Evolutionary conservation across 768 basidiomycete species (phyloP).

Genomic region (Boletellus emodensis): DNA sequence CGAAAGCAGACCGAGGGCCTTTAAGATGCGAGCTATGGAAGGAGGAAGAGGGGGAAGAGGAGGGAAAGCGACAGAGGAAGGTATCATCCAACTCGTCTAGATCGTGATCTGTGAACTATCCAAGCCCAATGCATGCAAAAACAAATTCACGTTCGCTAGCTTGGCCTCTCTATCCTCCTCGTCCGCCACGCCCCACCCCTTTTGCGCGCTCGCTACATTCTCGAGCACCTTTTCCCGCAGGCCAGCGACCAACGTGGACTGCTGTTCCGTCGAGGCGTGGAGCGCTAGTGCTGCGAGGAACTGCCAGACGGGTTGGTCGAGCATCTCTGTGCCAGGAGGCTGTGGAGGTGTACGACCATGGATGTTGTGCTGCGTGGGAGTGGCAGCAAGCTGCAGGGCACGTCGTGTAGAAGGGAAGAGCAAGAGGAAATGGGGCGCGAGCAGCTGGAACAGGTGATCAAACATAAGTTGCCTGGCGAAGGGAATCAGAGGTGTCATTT

Average conservation of each 20-base stretch:
- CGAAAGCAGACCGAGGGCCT: constrained; percentile 1
- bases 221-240: constrained; percentile 93
- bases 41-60: too few species aligned
- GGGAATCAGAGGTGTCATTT: constrained; percentile 7
- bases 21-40: constrained; percentile 4
- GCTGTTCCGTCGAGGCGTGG: constrained; percentile 80
- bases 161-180: constrained; percentile 75
- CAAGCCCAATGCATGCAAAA: constrained; percentile 74
- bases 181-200: constrained; percentile 60
- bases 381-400: constrained; percentile 36
- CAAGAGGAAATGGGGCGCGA: constrained; percentile 68
- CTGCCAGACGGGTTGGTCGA: constrained; percentile 93
- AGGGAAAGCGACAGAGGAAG: too few species aligned
- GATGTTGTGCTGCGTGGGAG: constrained; percentile 32
- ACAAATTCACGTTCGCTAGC: constrained; percentile 90
- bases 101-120: constrained; percentile 69
- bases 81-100: constrained; percentile 14
- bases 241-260: constrained; percentile 78
- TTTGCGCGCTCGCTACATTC: constrained; percentile 76
- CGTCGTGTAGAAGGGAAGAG: constrained; percentile 92
- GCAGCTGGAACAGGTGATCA: constrained; percentile 77
- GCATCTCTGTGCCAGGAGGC: constrained; percentile 47
- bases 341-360: constrained; percentile 65
- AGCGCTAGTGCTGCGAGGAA: constrained; percentile 88
- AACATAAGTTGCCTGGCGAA: constrained; percentile 76